Evolutionary conservation across 2,329 filamentous ascomycete species (phyloP).

Genomic region (Cordyceps pruinosa): DNA sequence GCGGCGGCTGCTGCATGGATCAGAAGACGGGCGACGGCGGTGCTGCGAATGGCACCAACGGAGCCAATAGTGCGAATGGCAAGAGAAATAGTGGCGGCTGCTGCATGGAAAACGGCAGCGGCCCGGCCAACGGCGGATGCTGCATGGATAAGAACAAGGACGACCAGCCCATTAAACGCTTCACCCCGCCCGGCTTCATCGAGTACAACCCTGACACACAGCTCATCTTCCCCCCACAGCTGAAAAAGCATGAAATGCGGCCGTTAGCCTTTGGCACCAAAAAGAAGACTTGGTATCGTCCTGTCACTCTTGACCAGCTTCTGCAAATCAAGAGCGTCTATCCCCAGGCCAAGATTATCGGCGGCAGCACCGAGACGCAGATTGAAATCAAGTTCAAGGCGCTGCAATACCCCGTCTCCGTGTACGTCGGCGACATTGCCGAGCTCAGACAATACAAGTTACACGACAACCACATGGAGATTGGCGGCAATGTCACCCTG

Average conservation of each 20-base stretch:
- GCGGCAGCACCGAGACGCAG: constrained; percentile 92
- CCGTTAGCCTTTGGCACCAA: constrained; percentile 90
- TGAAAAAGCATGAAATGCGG: constrained; percentile 76
- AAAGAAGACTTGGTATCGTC: constrained; percentile 87
- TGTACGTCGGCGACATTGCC: constrained; percentile 88
- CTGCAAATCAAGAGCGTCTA: constrained; percentile 84
- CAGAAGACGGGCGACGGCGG: constrained; percentile 33
- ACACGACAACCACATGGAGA: constrained; percentile 73
- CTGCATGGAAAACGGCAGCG: constrained; percentile 60
- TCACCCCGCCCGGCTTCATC: constrained; percentile 86
- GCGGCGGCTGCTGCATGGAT: constrained; percentile 17
- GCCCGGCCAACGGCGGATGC: constrained; percentile 43
- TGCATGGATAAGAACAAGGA: constrained; percentile 58
- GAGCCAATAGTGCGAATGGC: background rate
- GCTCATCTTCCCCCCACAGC: constrained; percentile 82
- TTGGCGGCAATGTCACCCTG: constrained; percentile 86
- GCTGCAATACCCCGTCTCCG: constrained; percentile 79
- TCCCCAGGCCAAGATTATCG: constrained; percentile 87
- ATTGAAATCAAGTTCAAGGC: constrained; percentile 99
- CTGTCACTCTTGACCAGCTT: constrained; percentile 77
- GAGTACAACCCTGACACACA: constrained; percentile 91
- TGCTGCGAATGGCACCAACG: background rate
- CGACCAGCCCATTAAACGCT: constrained; percentile 54
- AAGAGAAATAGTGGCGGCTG: constrained; percentile 45
- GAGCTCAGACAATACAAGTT: constrained; percentile 80